Conservation (phyloP, 257 asterid genomes). For the Striga asiatica region DNA sequence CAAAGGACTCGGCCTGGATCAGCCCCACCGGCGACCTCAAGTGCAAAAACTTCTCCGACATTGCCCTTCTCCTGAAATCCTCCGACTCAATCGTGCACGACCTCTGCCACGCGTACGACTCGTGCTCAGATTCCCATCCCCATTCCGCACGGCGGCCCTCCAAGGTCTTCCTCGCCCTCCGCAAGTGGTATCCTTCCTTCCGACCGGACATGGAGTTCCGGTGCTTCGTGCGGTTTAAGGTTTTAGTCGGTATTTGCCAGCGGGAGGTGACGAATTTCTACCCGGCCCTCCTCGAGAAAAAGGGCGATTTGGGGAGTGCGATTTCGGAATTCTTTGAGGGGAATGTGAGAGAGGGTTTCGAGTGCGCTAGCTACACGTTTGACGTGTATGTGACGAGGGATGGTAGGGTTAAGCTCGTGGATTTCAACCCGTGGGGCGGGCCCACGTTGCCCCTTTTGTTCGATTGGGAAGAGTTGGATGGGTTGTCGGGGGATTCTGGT, state of each 20-base stretch:
- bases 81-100: slow-evolving; percentile 77
- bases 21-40: slow-evolving; percentile 58
- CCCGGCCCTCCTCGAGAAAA: slow-evolving; percentile 53
- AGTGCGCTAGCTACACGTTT: slow-evolving; percentile 46
- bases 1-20: slow-evolving; percentile 91
- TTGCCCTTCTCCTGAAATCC: slow-evolving; percentile 60
- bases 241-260: slow-evolving; percentile 59
- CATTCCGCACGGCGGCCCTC: too few species aligned
- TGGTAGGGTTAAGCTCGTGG: slow-evolving; percentile 63
- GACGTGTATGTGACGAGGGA: slow-evolving; percentile 67
- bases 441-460: slow-evolving; percentile 67
- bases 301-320: slow-evolving; percentile 19
- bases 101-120: slow-evolving; percentile 71
- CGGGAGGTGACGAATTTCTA: slow-evolving; percentile 82
- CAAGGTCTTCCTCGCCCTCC: slow-evolving; percentile 74
- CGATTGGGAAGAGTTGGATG: slow-evolving; percentile 77
- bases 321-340: slow-evolving; percentile 34
- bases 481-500: slow-evolving; percentile 19
- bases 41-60: slow-evolving; percentile 68
- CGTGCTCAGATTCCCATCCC: slow-evolving; percentile 48
- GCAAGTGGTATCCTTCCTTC: slow-evolving; percentile 68
- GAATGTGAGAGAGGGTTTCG: slow-evolving; percentile 41
- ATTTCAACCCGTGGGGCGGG: slow-evolving; percentile 91
- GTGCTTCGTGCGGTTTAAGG: slow-evolving; percentile 42
- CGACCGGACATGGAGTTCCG: slow-evolving; percentile 91